Evolutionary conservation across 768 basidiomycete genomes (phyloP), one percentile per base, ranked within the genome.

Genomic region (Favolaschia claudopus): DNA sequence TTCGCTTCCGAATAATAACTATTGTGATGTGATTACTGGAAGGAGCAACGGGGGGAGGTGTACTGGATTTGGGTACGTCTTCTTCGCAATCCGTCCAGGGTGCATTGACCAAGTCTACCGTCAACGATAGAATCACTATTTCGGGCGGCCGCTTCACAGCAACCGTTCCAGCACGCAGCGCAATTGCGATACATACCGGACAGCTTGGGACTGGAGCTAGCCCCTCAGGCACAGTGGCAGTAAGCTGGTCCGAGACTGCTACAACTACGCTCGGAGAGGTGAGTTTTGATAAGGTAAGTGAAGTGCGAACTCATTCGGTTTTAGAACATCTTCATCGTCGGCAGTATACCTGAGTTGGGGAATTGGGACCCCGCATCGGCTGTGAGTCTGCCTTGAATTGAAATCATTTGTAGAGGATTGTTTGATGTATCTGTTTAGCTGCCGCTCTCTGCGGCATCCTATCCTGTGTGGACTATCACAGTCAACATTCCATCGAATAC

Each of bases 11-110:
- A 79, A 72, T 22, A 88, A 87, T 0, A 69, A 72, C 5, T 90
- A 89, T 63, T 90, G 89, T 70, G 85, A 91, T 68, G 85, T 89
- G 19, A 76, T 88, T 31, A 80, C 77, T 45, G 88, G 88, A 10
- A 68, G 63, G 29, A 75, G 70, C 28, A 69, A 69, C 0, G 61
- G 56, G 1, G 81, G 81, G 1, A 50, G 64, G 1, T 91, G 89
- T 69, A 78, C 82, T 0, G 87, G 87, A 0, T 56, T 72, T 28
- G 69, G 74, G 87, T 89, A 63, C 50, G 82, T 72, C 7, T 12
- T 43, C 13, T 36, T n/a, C 8, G 20, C 34, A 9, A 19, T 34
- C n/a, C n/a, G n/a, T n/a, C n/a, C n/a, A n/a, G n/a, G n/a, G n/a
- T n/a, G n/a, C n/a, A n/a, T 46, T 24, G 10, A 1, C 19, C 19